phyloP scores from a whole-genome alignment of 495 filamentous ascomycete species.

The Annulohypoxylon nitens region DNA sequence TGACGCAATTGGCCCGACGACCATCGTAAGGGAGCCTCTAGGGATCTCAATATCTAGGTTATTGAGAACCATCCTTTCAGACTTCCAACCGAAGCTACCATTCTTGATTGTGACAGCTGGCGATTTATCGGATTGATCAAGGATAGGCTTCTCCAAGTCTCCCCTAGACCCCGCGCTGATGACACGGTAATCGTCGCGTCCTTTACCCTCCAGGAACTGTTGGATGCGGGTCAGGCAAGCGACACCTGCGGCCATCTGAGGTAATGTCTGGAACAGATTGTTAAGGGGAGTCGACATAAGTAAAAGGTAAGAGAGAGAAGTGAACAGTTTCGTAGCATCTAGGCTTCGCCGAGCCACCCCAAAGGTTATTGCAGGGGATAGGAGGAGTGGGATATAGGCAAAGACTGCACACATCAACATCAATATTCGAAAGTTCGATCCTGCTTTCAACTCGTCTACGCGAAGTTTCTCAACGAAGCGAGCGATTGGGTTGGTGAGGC shows the following conservation, averaged over 20 bases:
- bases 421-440: constrained; percentile 67
- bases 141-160: constrained; percentile 13
- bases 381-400: constrained; percentile 65
- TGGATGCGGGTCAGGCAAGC: constrained; percentile 73
- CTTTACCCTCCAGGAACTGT: constrained; percentile 64
- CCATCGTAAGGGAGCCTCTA: constrained; percentile 53
- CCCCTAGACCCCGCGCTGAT: constrained; percentile 2
- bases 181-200: constrained; percentile 42
- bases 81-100: constrained; percentile 61
- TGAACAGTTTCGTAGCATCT: constrained; percentile 67
- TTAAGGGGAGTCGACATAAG: constrained; percentile 69
- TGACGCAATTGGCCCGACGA: constrained; percentile 62
- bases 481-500: constrained; percentile 60
- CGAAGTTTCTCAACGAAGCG: constrained; percentile 66
- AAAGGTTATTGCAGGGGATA: constrained; percentile 60
- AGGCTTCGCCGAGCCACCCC: constrained; percentile 58
- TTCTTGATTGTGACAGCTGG: constrained; percentile 43
- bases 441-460: constrained; percentile 69
- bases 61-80: constrained; percentile 52
- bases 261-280: constrained; percentile 68
- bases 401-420: constrained; percentile 65
- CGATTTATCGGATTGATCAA: neutral
- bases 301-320: constrained; percentile 70
- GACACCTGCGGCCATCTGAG: constrained; percentile 64
- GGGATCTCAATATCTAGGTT: constrained; percentile 55